Evolutionary conservation across 345 rosid genomes (phyloP).

Genomic region (Pistacia atlantica): DNA sequence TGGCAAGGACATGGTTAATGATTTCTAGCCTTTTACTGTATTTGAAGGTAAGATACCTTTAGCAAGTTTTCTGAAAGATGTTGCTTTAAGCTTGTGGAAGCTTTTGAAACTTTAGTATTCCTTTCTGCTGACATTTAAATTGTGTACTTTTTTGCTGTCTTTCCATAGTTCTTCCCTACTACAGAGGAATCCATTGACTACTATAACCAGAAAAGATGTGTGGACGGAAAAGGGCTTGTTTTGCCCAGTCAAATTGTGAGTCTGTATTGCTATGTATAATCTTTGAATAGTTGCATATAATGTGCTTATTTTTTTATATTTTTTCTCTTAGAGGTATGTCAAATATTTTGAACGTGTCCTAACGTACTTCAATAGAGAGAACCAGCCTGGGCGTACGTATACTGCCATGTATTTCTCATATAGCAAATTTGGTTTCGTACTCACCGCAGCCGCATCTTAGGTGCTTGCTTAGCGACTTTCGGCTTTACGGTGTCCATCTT

Average conservation of each 20-base stretch:
- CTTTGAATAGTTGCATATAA: slow-evolving; percentile 4
- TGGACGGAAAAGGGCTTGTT: slow-evolving; percentile 86
- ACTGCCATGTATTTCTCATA: slow-evolving; percentile 9
- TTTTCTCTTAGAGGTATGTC: slow-evolving; percentile 64
- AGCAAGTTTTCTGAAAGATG: slow-evolving; percentile 12
- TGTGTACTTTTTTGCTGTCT: slow-evolving; percentile 21
- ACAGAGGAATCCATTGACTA: slow-evolving; percentile 89
- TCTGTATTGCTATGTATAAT: slow-evolving; percentile 4
- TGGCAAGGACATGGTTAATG: slow-evolving; percentile 95
- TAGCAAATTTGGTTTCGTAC: slow-evolving; percentile 10
- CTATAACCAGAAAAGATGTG: slow-evolving; percentile 84
- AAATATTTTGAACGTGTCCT: slow-evolving; percentile 72
- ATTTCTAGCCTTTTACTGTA: slow-evolving; percentile 84
- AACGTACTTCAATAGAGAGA: slow-evolving; percentile 80
- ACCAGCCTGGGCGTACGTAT: slow-evolving; percentile 80
- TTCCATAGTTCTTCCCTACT: slow-evolving; percentile 81
- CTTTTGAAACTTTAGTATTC: neutral
- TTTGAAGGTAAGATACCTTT: slow-evolving; percentile 49
- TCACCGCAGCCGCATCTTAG: slow-evolving; percentile 31
- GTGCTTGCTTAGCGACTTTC: slow-evolving; percentile 89
- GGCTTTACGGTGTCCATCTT: slow-evolving; percentile 87
- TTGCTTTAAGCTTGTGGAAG: slow-evolving; percentile 16
- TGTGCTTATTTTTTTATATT: slow-evolving; percentile 9
- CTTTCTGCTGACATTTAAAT: slow-evolving; percentile 9
- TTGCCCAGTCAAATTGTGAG: slow-evolving; percentile 91